These are phyloP conservation scores for Cicer cuneatum DNA, from an alignment of 306 rosid genomes.

Conservation along the genomic window DNA sequence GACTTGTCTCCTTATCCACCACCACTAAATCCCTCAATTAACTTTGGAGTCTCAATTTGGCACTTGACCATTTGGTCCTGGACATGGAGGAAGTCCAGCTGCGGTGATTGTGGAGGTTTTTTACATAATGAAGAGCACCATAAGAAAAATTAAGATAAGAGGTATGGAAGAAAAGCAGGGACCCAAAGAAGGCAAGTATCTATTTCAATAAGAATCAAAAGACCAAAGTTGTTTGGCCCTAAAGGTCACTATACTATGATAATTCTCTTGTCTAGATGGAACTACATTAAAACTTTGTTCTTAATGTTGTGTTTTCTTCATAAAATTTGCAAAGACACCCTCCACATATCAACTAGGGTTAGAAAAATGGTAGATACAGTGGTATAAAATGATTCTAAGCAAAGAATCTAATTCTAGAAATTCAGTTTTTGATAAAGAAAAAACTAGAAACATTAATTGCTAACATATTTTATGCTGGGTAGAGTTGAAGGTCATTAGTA, in stretches of 20 bases:
- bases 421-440: background rate
- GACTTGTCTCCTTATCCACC: no score
- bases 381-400: background rate
- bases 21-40: no score
- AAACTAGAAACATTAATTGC: background rate
- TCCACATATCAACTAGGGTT: background rate
- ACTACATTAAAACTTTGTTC: slow-evolving; percentile 3
- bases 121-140: no score
- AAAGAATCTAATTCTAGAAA: slow-evolving; percentile 1
- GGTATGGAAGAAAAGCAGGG: no score
- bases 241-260: background rate
- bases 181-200: background rate
- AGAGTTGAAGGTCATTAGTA: background rate
- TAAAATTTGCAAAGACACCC: background rate
- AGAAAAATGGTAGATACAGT: background rate
- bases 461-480: background rate
- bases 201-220: background rate
- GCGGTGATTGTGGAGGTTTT: no score
- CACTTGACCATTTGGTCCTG: no score
- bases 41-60: no score
- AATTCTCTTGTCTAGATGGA: background rate
- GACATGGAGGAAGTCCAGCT: no score
- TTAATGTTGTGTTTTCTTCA: background rate
- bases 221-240: background rate
- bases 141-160: no score